A percentile compares a stretch with the other conserved stretches of the same genome.
These are phyloP conservation scores for Apiospora rasikravindrae DNA, from an alignment of 2,329 filamentous ascomycete genomes.

Conservation along the genomic window DNA sequence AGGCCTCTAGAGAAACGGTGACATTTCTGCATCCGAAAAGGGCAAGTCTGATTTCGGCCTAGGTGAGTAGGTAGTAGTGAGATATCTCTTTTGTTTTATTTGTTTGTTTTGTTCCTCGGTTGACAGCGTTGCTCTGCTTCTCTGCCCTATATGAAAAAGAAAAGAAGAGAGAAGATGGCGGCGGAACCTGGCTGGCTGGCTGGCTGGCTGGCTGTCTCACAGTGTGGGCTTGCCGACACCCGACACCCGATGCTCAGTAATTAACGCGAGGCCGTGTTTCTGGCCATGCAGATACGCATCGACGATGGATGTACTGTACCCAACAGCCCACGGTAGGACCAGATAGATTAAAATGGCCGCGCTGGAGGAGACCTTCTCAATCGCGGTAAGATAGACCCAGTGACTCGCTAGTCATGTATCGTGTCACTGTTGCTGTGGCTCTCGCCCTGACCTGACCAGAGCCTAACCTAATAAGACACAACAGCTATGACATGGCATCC, in stretches of 20 bases:
- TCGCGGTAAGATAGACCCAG: background rate
- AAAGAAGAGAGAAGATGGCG: background rate
- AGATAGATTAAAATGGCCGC: conserved; percentile 1
- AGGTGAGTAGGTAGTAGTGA: background rate
- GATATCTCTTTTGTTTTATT: background rate
- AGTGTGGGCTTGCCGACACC: conserved; percentile 5
- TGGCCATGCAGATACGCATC: conserved; percentile 2
- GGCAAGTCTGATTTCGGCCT: background rate
- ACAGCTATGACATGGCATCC: conserved; percentile 5
- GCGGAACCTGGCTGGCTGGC: background rate
- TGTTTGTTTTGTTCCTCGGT: no score
- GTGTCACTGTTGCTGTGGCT: background rate
- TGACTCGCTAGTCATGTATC: conserved; percentile 2
- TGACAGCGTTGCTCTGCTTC: background rate
- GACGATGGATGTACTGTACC: background rate
- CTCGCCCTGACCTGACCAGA: background rate
- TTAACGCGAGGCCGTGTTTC: background rate
- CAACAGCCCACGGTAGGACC: background rate
- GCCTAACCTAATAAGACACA: conserved; percentile 6
- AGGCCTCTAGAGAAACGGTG: background rate
- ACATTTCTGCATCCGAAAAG: background rate
- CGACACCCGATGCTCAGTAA: background rate
- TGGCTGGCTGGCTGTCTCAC: background rate
- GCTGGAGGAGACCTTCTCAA: background rate
- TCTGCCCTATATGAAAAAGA: background rate